Conservation (phyloP, 140 eudicot species). For the Oenanthe javanica region DNA sequence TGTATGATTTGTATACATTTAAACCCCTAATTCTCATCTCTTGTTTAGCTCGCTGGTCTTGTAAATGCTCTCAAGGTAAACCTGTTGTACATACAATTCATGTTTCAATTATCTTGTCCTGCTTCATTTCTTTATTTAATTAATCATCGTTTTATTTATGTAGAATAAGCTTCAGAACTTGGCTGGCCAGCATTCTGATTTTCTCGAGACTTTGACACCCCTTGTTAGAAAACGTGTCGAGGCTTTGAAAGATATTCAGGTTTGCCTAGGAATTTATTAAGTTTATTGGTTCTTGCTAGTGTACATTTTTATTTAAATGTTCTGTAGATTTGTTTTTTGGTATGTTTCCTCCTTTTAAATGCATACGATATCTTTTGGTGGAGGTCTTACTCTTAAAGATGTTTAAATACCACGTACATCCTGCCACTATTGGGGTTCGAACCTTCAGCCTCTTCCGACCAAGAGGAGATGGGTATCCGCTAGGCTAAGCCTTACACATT, state of each 20-base stretch:
- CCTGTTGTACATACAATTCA: not conserved
- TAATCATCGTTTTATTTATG: too few species aligned
- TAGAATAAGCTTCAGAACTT: conserved; percentile 73
- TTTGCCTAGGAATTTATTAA: not conserved
- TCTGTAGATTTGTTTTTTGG: not conserved
- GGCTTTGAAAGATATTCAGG: conserved; percentile 68
- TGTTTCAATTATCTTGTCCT: too few species aligned
- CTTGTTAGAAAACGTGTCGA: conserved; percentile 73
- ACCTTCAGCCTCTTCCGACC: too few species aligned
- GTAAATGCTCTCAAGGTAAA: conserved; percentile 74
- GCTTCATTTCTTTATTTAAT: not conserved
- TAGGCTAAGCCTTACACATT: too few species aligned
- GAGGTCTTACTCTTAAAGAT: too few species aligned
- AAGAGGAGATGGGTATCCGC: too few species aligned
- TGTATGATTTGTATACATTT: not conserved
- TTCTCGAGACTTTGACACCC: conserved; percentile 57
- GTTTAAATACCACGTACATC: too few species aligned
- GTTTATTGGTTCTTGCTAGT: not conserved
- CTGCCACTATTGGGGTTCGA: too few species aligned
- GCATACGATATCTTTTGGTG: too few species aligned
- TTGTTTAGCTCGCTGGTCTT: conserved; percentile 61
- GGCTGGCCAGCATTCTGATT: conserved; percentile 62
- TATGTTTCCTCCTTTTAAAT: not conserved
- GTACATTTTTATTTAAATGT: not conserved
- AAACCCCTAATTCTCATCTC: not conserved